A percentile compares a stretch with the other conserved stretches of the same genome.
Evolutionary conservation across 129 eudicot genomes (phyloP).

Genomic region (Artemisia tridentata): DNA sequence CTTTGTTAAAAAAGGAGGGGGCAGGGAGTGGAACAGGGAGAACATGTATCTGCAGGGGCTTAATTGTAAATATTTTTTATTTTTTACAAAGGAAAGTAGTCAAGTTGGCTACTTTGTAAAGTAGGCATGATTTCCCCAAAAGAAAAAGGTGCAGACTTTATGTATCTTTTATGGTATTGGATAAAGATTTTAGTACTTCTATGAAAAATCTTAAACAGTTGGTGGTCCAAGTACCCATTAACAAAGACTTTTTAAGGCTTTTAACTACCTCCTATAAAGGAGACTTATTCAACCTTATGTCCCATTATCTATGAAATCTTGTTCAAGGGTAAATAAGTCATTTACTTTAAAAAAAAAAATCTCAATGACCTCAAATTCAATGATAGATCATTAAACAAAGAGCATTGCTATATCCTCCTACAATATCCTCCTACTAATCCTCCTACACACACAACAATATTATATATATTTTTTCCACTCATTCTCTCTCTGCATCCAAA

Average conservation of each 20-base stretch:
- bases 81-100: too few relatives aligned
- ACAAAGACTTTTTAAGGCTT: neutral
- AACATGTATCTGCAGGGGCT: too few relatives aligned
- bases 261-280: conserved; percentile 2
- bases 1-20: too few relatives aligned
- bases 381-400: conserved; percentile 19
- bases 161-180: neutral
- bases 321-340: conserved; percentile 27
- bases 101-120: too few relatives aligned
- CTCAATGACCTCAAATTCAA: conserved; percentile 34
- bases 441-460: too few relatives aligned
- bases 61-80: too few relatives aligned
- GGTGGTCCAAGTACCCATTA: conserved; percentile 5
- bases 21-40: too few relatives aligned
- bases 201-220: neutral
- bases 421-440: too few relatives aligned
- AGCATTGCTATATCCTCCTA: too few relatives aligned
- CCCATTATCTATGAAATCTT: neutral
- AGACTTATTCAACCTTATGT: neutral
- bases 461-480: too few relatives aligned
- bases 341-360: conserved; percentile 23
- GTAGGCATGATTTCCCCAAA: too few relatives aligned
- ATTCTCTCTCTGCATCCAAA: too few relatives aligned
- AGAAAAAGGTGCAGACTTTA: neutral
- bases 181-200: neutral